Evolutionary conservation across 1,139 yeast genomes (phyloP).

Genomic region (Suhomyces bolitotheri): DNA sequence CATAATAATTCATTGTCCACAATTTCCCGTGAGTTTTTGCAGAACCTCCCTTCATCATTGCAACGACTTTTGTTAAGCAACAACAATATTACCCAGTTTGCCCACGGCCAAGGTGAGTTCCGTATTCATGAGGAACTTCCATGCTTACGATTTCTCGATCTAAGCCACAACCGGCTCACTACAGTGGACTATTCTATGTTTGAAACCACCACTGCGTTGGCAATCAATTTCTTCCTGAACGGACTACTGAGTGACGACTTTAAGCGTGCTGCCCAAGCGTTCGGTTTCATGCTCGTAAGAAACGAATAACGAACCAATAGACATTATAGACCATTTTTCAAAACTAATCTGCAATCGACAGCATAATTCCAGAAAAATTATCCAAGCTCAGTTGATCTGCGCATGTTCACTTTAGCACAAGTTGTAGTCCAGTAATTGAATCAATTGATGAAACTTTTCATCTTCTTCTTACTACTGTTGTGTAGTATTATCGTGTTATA

Average conservation of each 20-base stretch:
- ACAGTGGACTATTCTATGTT: constrained; percentile 1
- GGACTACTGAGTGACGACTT: neutral
- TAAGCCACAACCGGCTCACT: constrained; percentile 3
- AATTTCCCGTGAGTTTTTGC: constrained; percentile 25
- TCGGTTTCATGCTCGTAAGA: neutral
- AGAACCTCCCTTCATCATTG: constrained; percentile 30
- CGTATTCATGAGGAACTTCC: constrained; percentile 5
- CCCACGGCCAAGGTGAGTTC: neutral
- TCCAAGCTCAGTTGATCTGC: too few relatives aligned
- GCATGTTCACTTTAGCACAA: too few relatives aligned
- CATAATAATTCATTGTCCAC: constrained; percentile 28
- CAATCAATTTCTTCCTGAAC: neutral
- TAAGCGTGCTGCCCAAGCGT: constrained; percentile 2
- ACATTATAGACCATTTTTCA: too few relatives aligned
- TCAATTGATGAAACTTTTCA: too few relatives aligned
- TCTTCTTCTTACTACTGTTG: too few relatives aligned
- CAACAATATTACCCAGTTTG: constrained; percentile 15
- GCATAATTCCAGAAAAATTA: too few relatives aligned
- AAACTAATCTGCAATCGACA: too few relatives aligned
- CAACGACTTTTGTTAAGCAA: constrained; percentile 22
- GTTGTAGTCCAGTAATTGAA: too few relatives aligned
- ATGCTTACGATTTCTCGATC: constrained; percentile 1
- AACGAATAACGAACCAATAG: neutral
- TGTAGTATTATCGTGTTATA: too few relatives aligned
- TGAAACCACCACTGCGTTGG: neutral